Evolutionary conservation across 2,329 filamentous ascomycete genomes (phyloP).

Genomic region (Thyridium curvatum): DNA sequence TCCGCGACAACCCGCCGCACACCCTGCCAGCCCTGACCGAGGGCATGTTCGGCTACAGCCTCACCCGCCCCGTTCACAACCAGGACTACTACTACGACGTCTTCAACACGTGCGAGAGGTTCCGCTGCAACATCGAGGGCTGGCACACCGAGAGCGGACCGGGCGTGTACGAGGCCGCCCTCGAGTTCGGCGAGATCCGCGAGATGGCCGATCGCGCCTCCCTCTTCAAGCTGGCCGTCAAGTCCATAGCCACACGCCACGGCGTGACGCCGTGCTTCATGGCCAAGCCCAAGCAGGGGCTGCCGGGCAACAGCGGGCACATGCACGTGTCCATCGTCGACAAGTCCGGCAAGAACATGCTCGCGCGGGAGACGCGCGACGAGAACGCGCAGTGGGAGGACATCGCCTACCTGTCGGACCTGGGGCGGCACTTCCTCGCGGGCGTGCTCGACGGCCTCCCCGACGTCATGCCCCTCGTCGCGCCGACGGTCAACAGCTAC

Average conservation of each 20-base stretch:
- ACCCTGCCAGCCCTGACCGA: conserved; percentile 77
- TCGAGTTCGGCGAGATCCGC: conserved; percentile 82
- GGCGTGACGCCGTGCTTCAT: conserved; percentile 75
- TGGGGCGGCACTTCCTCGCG: conserved; percentile 89
- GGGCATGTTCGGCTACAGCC: conserved; percentile 93
- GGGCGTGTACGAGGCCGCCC: conserved; percentile 89
- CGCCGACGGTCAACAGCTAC: conserved; percentile 95
- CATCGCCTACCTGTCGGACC: conserved; percentile 72
- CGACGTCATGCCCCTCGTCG: conserved; percentile 91
- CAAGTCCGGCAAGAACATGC: conserved; percentile 77
- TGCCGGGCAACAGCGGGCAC: conserved; percentile 70
- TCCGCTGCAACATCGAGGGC: conserved; percentile 78
- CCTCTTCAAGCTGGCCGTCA: conserved; percentile 73
- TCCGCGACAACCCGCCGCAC: conserved; percentile 65
- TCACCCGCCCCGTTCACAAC: conserved; percentile 82
- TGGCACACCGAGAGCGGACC: conserved; percentile 96
- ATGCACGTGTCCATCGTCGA: conserved; percentile 76
- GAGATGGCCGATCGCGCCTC: conserved; percentile 89
- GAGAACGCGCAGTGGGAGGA: conserved; percentile 67
- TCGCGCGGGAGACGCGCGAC: conserved; percentile 68
- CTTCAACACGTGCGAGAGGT: conserved; percentile 72
- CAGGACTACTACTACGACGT: conserved; percentile 89
- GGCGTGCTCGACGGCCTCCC: conserved; percentile 84
- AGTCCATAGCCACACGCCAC: conserved; percentile 61
- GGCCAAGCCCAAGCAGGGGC: conserved; percentile 66